These are phyloP conservation scores for Haematococcus sp. DNA, from an alignment of 139 green algal species.

Conservation along the genomic window DNA sequence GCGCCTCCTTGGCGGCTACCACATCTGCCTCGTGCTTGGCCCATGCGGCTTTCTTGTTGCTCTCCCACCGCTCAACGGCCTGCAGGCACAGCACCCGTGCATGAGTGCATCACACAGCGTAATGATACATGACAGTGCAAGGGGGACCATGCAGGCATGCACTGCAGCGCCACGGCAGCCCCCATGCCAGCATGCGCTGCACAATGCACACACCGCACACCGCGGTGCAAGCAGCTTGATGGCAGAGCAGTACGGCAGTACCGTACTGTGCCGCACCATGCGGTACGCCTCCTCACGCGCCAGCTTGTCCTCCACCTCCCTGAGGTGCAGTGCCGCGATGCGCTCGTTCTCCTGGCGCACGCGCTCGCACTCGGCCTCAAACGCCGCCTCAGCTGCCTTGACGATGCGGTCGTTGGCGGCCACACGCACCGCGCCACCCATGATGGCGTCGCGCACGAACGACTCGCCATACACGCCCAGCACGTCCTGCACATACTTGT, in stretches of 20 bases:
- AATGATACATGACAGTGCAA: no score
- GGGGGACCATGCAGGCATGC: no score
- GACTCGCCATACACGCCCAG: constrained; percentile 21
- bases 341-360: constrained; percentile 28
- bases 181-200: no score
- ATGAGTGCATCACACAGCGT: no score
- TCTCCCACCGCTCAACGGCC: constrained; percentile 15
- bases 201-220: no score
- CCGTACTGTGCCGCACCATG: no score
- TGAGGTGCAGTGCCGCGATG: constrained; percentile 16
- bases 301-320: constrained; percentile 27
- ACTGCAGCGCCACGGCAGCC: no score
- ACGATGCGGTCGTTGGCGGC: constrained; percentile 24
- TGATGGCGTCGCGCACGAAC: constrained; percentile 33
- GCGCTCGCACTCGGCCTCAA: neutral
- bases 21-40: constrained; percentile 12
- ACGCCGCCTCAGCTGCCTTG: constrained; percentile 3
- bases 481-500: constrained; percentile 17
- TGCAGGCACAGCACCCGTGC: neutral
- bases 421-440: constrained; percentile 11
- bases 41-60: neutral
- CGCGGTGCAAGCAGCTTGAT: no score
- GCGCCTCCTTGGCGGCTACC: neutral
- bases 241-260: no score
- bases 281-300: constrained; percentile 12